phyloP scores from a whole-genome alignment of 805 yeast species.

The Starmera caribaea region DNA sequence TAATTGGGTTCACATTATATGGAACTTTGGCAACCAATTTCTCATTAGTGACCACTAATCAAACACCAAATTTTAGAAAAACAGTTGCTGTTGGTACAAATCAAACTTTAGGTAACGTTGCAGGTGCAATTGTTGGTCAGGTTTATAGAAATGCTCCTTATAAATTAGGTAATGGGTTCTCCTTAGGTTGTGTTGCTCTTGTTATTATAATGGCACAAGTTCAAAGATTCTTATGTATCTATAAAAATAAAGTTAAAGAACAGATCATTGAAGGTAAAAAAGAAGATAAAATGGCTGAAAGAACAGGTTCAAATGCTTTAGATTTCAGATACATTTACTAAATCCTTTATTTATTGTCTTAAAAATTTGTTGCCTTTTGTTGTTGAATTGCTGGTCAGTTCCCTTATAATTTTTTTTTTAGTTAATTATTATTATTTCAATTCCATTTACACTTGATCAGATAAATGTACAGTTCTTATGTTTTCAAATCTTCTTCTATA shows the following conservation, averaged over 20 bases:
- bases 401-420: no score
- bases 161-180: conserved; percentile 28
- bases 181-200: conserved; percentile 25
- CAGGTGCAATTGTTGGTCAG: conserved; percentile 36
- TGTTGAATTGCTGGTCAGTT: no score
- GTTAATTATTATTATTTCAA: no score
- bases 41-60: conserved; percentile 32
- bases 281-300: conserved; percentile 10
- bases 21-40: conserved; percentile 29
- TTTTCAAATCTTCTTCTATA: no score
- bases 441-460: no score
- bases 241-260: conserved; percentile 9
- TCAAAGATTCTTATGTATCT: conserved; percentile 9
- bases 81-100: conserved; percentile 32
- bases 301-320: conserved; percentile 17
- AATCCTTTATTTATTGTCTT: no score
- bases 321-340: conserved; percentile 13
- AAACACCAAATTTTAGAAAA: conserved; percentile 32
- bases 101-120: conserved; percentile 34
- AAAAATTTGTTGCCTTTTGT: no score
- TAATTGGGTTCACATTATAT: conserved; percentile 27
- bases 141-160: conserved; percentile 31
- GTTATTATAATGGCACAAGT: conserved; percentile 6
- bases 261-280: conserved; percentile 12
- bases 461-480: no score